Conservation (phyloP, 2,329 filamentous ascomycete genomes). For the Penicillium italicum region DNA sequence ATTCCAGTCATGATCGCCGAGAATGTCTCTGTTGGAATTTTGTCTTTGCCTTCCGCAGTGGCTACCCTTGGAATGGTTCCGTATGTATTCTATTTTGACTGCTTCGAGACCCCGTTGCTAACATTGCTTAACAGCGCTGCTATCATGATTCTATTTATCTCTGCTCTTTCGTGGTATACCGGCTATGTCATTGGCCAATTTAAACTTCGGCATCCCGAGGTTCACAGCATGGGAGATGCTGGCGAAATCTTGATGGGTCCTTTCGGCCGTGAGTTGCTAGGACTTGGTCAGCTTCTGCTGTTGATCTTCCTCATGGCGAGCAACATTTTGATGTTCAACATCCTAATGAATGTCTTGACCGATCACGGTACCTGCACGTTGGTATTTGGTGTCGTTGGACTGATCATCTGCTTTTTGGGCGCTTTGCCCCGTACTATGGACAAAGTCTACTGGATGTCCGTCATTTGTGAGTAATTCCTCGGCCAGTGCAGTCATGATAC, state of each 20-base stretch:
- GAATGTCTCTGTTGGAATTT: slow-evolving; percentile 56
- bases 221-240: slow-evolving; percentile 66
- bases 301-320: slow-evolving; percentile 66
- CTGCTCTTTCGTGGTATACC: slow-evolving; percentile 56
- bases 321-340: slow-evolving; percentile 66
- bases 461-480: slow-evolving; percentile 46
- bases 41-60: slow-evolving; percentile 54
- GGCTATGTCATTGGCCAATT: slow-evolving; percentile 59
- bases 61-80: slow-evolving; percentile 54
- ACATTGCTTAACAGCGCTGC: slow-evolving; percentile 39
- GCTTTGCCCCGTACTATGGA: slow-evolving; percentile 61
- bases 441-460: slow-evolving; percentile 59
- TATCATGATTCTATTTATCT: slow-evolving; percentile 52
- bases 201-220: slow-evolving; percentile 54
- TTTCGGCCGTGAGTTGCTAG: slow-evolving; percentile 60
- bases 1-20: slow-evolving; percentile 55
- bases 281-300: slow-evolving; percentile 59
- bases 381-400: slow-evolving; percentile 57
- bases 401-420: slow-evolving; percentile 56
- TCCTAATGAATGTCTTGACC: slow-evolving; percentile 63
- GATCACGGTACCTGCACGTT: slow-evolving; percentile 61
- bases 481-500: too few relatives aligned
- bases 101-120: not conserved
- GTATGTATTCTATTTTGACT: slow-evolving; percentile 27
- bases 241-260: slow-evolving; percentile 61